These are phyloP conservation scores for Malus hybrid DNA, from an alignment of 331 rosid species.

Conservation along the genomic window DNA sequence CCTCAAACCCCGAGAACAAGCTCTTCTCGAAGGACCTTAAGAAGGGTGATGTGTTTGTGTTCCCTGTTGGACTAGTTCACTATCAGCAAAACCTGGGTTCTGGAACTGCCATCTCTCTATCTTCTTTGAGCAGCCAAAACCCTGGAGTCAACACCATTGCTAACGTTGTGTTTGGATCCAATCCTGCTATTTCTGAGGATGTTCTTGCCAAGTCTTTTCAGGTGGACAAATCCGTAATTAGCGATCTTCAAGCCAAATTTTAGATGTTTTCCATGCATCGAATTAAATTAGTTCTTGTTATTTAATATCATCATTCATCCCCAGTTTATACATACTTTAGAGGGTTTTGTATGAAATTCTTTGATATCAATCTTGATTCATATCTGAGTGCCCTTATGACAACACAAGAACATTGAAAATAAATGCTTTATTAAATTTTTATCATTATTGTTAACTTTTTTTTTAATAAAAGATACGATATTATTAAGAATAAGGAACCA, in stretches of 20 bases:
- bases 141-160: constrained; percentile 28
- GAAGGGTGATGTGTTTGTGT: constrained; percentile 35
- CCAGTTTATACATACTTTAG: not conserved
- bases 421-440: too few relatives aligned
- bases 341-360: not conserved
- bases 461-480: too few relatives aligned
- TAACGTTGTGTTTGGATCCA: constrained; percentile 25
- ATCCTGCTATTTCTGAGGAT: constrained; percentile 3
- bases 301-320: not conserved
- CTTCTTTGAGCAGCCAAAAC: constrained; percentile 29
- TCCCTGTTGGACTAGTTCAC: constrained; percentile 29
- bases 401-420: too few relatives aligned
- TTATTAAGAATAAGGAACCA: too few relatives aligned
- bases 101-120: constrained; percentile 12
- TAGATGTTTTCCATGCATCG: not conserved
- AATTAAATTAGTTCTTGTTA: not conserved
- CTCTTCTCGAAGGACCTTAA: constrained; percentile 27
- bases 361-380: not conserved
- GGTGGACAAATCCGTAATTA: constrained; percentile 9
- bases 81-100: constrained; percentile 24
- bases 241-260: constrained; percentile 12
- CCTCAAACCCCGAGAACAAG: constrained; percentile 35
- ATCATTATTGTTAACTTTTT: too few relatives aligned
- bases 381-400: not conserved
- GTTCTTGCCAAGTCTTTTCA: constrained; percentile 23